phyloP scores from a whole-genome alignment of 208 protist genomes.

The Trypanosoma theileri region DNA sequence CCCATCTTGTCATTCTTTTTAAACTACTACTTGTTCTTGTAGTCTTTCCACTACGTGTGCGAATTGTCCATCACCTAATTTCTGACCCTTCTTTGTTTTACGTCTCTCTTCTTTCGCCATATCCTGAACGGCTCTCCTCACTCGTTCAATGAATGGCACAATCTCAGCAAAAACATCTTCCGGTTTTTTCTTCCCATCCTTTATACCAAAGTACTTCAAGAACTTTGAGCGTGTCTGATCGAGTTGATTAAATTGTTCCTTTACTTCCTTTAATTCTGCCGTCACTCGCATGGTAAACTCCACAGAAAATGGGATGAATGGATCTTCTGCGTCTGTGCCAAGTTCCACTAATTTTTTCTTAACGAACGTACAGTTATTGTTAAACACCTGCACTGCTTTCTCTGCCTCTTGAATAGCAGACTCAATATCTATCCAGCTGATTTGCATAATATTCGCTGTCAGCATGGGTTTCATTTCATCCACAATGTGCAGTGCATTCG shows the following conservation, averaged over 20 bases:
- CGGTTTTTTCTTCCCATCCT: conserved; percentile 19
- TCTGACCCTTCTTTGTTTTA: conserved; percentile 29
- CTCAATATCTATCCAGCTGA: conserved; percentile 32
- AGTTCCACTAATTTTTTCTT: conserved; percentile 31
- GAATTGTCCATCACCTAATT: conserved; percentile 30
- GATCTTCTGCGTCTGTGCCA: conserved; percentile 35
- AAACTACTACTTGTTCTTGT: conserved; percentile 26
- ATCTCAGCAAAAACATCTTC: conserved; percentile 38
- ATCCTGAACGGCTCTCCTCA: conserved; percentile 18
- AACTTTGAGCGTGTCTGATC: conserved; percentile 22
- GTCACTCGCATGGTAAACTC: conserved; percentile 30
- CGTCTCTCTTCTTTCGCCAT: conserved; percentile 32
- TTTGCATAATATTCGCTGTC: conserved; percentile 19
- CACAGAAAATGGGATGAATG: conserved; percentile 34
- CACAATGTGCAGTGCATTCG: conserved; percentile 27
- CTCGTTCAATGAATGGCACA: conserved; percentile 32
- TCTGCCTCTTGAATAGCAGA: conserved; percentile 25
- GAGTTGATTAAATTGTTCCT: conserved; percentile 18
- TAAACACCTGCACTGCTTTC: conserved; percentile 30
- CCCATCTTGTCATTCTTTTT: background rate
- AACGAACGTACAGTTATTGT: conserved; percentile 30
- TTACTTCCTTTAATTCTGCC: conserved; percentile 23
- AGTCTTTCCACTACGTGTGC: conserved; percentile 29
- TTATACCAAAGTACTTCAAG: conserved; percentile 30
- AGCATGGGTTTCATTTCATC: conserved; percentile 35